A percentile compares a stretch with the other conserved stretches of the same genome.
Evolutionary conservation across 1,284 basidiomycete species (phyloP).

Genomic region (Dichomitus squalens): DNA sequence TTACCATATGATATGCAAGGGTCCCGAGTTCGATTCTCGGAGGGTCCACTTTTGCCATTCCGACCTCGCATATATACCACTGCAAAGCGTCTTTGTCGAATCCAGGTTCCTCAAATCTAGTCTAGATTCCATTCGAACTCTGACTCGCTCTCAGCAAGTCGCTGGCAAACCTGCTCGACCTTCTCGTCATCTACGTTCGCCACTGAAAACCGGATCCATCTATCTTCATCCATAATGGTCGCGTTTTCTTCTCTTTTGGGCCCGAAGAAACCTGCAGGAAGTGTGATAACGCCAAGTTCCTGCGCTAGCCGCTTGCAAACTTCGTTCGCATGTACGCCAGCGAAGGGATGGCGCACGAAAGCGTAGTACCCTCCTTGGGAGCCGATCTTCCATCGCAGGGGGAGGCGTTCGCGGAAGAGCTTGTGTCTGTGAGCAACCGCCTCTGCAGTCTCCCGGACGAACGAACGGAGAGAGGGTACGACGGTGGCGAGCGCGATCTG

Average conservation of each 20-base stretch:
- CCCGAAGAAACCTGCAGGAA: slow-evolving; percentile 75
- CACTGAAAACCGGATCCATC: slow-evolving; percentile 80
- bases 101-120: background rate
- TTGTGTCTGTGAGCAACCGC: slow-evolving; percentile 59
- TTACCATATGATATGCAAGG: slow-evolving; percentile 42
- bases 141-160: slow-evolving; percentile 46
- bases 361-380: slow-evolving; percentile 77
- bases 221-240: slow-evolving; percentile 42
- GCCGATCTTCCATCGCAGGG: slow-evolving; percentile 60
- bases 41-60: slow-evolving; percentile 38
- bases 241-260: slow-evolving; percentile 32
- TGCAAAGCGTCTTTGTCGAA: background rate
- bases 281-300: slow-evolving; percentile 64
- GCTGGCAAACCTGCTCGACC: slow-evolving; percentile 58
- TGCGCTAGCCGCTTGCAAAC: slow-evolving; percentile 64
- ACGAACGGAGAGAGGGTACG: slow-evolving; percentile 54
- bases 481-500: slow-evolving; percentile 69
- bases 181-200: slow-evolving; percentile 77
- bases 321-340: slow-evolving; percentile 45
- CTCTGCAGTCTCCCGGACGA: slow-evolving; percentile 52
- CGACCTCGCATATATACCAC: background rate
- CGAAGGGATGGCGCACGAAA: slow-evolving; percentile 76
- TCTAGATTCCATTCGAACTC: slow-evolving; percentile 33
- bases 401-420: slow-evolving; percentile 56
- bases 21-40: slow-evolving; percentile 53